A percentile compares a stretch with the other conserved stretches of the same genome.
phyloP scores from a whole-genome alignment of 345 rosid genomes.

The Eucalyptus regnans region DNA sequence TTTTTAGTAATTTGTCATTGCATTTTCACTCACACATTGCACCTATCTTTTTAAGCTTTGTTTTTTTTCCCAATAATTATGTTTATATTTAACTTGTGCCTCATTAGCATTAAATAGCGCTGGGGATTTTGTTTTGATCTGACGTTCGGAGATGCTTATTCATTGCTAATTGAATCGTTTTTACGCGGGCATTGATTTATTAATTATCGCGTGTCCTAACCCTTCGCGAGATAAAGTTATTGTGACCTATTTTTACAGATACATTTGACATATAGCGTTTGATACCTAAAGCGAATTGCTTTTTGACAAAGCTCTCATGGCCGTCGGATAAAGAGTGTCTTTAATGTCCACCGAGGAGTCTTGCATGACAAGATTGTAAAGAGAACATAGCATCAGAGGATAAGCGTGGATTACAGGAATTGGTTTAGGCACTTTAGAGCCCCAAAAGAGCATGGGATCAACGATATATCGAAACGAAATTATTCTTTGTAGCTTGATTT shows the following conservation, averaged over 20 bases:
- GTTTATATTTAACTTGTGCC: neutral
- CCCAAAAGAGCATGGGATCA: neutral
- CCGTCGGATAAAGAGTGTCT: neutral
- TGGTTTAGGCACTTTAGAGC: neutral
- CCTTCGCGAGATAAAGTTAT: neutral
- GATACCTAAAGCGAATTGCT: neutral
- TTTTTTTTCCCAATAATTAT: neutral
- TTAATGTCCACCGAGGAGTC: accelerated
- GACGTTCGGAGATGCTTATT: neutral
- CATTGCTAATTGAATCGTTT: neutral
- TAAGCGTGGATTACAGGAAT: neutral
- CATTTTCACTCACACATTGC: neutral
- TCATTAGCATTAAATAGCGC: neutral
- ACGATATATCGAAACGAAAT: no score
- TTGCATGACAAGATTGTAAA: neutral
- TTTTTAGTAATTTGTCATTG: neutral
- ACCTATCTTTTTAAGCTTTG: no score
- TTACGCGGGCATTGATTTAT: neutral
- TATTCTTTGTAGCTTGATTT: neutral
- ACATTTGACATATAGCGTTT: neutral
- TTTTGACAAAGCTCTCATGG: neutral
- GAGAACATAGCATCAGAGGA: neutral
- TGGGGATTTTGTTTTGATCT: neutral
- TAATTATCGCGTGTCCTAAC: neutral
- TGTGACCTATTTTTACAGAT: neutral